Base-by-base conservation (phyloP, 306 rosid genomes). In the Senna tora region DNA sequence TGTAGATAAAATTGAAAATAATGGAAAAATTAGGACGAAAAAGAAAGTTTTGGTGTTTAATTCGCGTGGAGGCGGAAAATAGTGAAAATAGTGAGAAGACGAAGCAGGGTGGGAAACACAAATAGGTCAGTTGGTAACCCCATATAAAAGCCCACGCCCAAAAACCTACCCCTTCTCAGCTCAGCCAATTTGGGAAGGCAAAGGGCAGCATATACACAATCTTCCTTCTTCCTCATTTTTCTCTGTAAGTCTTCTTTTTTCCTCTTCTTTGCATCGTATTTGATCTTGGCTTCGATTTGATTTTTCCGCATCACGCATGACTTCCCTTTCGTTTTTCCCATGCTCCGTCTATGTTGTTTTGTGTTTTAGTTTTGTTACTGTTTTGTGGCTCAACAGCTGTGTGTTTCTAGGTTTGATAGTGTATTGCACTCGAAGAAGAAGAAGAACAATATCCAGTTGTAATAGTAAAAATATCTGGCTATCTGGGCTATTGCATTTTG, bases 251-350 rank as follows among this genome's bases (percentile, higher is more conserved):
- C 28, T 10, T 67, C 8, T 8, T 30, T 14, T 12, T 65, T 2
- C 4, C n/a, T 45, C 20, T 45, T 65, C 49, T 62, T 4, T 62
- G 10, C 33, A 38, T 66, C 32, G 39, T 9, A 46, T 65, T 10
- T 6, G 71, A 65, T 65, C 58, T 9, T 28, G 58, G 38, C 42
- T 67, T 49, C 16, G 5, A 8, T 25, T 66, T 47, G 10, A n/a
- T 46, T 47, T 47, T 66, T 66, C 57, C 10, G 28, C 19, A 15
- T 43, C 58, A 30, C 22, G 9, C 9, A 66, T 46, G 56, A n/a
- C 7, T 6, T 22, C 0, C 57, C 42, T 32, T 28, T 66, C 28
- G 15, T 46, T 46, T 65, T 65, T 19, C 25, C 6, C 41, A 30
- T 45, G 71, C 2, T 47, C 28, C 30, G 19, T 46, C 19, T 9